Evolutionary conservation across 2,329 filamentous ascomycete species (phyloP).

Genomic region (Leptographium flavum): DNA sequence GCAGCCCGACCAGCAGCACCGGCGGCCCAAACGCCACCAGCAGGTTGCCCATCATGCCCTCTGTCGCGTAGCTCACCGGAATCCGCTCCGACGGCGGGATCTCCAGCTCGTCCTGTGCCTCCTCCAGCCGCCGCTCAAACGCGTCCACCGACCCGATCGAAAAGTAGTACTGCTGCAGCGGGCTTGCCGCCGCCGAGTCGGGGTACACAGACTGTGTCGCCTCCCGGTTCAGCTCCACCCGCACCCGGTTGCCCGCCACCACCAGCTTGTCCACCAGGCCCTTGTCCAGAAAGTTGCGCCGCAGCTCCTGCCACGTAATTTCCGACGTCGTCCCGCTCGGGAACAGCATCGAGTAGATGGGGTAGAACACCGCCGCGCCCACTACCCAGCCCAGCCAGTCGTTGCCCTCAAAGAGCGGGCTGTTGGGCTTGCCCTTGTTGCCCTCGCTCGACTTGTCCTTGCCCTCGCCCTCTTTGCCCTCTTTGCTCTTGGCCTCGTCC

Average conservation of each 20-base stretch:
- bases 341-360: constrained; percentile 27
- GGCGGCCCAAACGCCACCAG: constrained; percentile 74
- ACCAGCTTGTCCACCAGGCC: constrained; percentile 89
- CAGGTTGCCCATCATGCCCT: constrained; percentile 60
- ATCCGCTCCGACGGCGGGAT: constrained; percentile 84
- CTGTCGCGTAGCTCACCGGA: constrained; percentile 73
- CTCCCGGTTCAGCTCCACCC: constrained; percentile 63
- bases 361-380: constrained; percentile 29
- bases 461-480: constrained; percentile 2
- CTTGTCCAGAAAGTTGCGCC: constrained; percentile 87
- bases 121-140: constrained; percentile 79
- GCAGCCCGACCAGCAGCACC: constrained; percentile 66
- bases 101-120: constrained; percentile 72
- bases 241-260: constrained; percentile 60
- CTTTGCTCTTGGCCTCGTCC: constrained; percentile 3
- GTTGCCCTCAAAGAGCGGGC: constrained; percentile 19
- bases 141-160: constrained; percentile 87
- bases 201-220: constrained; percentile 60
- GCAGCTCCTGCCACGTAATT: constrained; percentile 96
- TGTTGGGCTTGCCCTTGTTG: constrained; percentile 17
- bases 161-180: constrained; percentile 78
- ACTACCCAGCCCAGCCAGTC: constrained; percentile 37
- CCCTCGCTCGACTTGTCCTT: constrained; percentile 10
- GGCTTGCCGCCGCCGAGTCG: constrained; percentile 54
- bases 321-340: constrained; percentile 41